Conservation (phyloP, 805 yeast species). For the Kodamaea jinghongensis region DNA sequence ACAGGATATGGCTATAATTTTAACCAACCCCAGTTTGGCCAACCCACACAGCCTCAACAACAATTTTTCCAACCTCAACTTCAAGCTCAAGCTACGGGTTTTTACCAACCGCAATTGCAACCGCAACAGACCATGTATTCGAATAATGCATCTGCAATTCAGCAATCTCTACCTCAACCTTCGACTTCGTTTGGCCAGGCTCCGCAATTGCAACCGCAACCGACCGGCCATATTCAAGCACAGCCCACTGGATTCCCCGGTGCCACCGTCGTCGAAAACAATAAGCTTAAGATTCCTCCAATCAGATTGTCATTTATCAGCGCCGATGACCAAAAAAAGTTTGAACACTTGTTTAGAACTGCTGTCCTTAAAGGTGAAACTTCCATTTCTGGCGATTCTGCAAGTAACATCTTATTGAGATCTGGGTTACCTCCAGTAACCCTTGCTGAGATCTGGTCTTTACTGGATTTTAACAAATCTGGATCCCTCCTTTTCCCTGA, state of each 20-base stretch:
- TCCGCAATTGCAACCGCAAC: constrained; percentile 26
- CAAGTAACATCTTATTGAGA: constrained; percentile 74
- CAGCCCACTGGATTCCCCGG: constrained; percentile 49
- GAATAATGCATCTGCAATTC: background rate
- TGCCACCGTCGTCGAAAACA: constrained; percentile 47
- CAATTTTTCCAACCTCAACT: constrained; percentile 17
- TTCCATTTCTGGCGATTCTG: constrained; percentile 67
- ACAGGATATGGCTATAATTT: constrained; percentile 20
- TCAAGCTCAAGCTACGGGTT: constrained; percentile 47
- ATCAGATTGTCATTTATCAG: constrained; percentile 83
- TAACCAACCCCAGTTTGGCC: constrained; percentile 6
- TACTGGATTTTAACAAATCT: constrained; percentile 84
- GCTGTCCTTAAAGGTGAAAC: constrained; percentile 72
- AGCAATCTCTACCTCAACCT: constrained; percentile 9
- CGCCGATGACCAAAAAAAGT: constrained; percentile 80
- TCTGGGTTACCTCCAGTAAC: constrained; percentile 74
- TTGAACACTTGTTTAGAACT: constrained; percentile 78
- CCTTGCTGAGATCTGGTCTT: constrained; percentile 84
- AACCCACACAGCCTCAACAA: constrained; percentile 9
- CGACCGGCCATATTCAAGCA: constrained; percentile 35
- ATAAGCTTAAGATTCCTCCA: constrained; percentile 62
- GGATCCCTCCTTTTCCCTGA: constrained; percentile 90
- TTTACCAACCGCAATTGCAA: constrained; percentile 26
- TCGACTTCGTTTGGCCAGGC: constrained; percentile 12
- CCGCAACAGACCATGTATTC: constrained; percentile 20